Evolutionary conservation across 495 filamentous ascomycete genomes (phyloP).

Genomic region (Neurospora hispaniola): DNA sequence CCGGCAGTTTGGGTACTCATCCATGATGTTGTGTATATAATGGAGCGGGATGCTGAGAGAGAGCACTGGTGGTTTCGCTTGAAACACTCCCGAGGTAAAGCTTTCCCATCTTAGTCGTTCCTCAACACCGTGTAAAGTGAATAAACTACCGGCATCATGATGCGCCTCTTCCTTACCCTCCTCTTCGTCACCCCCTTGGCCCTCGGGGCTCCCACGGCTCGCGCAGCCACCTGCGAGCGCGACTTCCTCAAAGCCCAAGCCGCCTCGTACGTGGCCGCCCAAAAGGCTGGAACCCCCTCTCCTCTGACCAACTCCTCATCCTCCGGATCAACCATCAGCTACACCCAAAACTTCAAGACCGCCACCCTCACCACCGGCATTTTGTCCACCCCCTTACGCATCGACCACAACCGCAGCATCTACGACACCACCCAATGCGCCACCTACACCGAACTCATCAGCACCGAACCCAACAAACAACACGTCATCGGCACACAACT

Average conservation of each 20-base stretch:
- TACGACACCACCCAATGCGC: conserved; percentile 41
- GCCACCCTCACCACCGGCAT: conserved; percentile 27
- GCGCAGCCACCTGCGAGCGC: conserved; percentile 7
- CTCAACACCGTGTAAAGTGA: background rate
- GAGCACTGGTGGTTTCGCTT: background rate
- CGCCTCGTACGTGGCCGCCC: conserved; percentile 30
- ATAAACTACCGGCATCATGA: background rate
- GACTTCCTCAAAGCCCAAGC: conserved; percentile 13
- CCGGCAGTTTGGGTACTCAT: background rate
- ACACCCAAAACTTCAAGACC: conserved; percentile 28
- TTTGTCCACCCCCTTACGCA: conserved; percentile 29
- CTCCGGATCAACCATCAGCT: conserved; percentile 1
- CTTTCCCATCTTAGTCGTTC: background rate
- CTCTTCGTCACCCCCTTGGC: background rate
- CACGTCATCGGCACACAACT: conserved; percentile 42
- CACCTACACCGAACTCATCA: conserved; percentile 42
- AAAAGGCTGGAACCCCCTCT: conserved; percentile 26
- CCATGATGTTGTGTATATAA: background rate
- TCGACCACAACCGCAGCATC: conserved; percentile 37
- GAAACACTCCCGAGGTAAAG: background rate
- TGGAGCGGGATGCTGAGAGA: background rate
- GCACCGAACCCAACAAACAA: conserved; percentile 29
- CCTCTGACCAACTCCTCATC: conserved; percentile 15
- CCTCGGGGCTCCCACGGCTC: background rate
- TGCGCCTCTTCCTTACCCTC: background rate